These are phyloP conservation scores for Platanthera guangdongensis DNA, from an alignment of 106 monocot species.

Conservation along the genomic window DNA sequence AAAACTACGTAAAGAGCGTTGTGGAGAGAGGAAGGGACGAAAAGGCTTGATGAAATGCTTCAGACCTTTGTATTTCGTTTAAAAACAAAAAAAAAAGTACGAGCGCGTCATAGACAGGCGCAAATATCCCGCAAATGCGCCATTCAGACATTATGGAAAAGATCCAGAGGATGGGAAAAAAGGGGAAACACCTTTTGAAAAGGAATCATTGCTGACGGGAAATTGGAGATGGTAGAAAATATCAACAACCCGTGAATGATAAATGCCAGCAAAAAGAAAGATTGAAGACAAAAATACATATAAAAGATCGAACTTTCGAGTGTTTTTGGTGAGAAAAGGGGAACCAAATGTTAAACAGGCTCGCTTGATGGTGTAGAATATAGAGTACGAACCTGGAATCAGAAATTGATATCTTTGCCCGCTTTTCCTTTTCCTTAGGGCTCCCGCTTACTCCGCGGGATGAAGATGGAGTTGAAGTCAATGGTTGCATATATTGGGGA, in stretches of 20 bases:
- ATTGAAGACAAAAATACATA: background rate
- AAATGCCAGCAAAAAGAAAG: background rate
- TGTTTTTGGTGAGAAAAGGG: background rate
- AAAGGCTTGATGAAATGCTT: background rate
- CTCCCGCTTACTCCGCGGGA: background rate
- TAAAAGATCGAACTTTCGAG: background rate
- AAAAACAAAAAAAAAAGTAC: background rate
- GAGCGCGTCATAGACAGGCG: background rate
- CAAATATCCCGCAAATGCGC: conserved; percentile 1
- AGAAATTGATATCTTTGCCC: background rate
- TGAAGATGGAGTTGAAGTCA: background rate
- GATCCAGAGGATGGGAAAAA: background rate
- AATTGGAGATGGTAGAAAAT: background rate
- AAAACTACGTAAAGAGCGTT: background rate
- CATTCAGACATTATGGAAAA: background rate
- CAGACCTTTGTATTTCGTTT: background rate
- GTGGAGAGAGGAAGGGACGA: background rate
- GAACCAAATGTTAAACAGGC: background rate
- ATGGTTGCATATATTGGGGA: no score
- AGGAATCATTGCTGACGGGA: background rate
- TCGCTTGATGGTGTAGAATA: background rate
- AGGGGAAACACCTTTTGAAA: background rate
- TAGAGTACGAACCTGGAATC: background rate
- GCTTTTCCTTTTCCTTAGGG: background rate
- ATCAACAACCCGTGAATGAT: background rate